Conservation (phyloP, 352 stramenopile species). For the Globisporangium mamillatum region DNA sequence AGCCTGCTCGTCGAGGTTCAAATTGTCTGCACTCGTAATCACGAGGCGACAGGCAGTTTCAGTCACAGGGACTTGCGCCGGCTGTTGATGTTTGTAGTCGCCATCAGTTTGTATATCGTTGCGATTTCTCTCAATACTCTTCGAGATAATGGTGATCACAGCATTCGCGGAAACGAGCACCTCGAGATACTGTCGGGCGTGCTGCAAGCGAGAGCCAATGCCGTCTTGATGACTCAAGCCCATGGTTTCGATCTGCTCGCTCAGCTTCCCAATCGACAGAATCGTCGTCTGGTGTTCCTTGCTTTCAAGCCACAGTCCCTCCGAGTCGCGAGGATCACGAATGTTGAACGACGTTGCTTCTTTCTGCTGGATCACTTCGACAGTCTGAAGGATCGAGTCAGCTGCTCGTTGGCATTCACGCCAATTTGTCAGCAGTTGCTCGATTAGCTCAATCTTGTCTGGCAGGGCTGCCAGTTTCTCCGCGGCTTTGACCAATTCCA, state of each 20-base stretch:
- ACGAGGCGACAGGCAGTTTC: constrained; percentile 31
- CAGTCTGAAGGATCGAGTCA: constrained; percentile 21
- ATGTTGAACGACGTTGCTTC: constrained; percentile 21
- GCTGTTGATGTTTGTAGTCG: neutral
- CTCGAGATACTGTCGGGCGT: constrained; percentile 18
- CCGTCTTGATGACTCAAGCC: constrained; percentile 10
- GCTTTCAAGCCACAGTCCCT: constrained; percentile 13
- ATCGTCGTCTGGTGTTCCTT: constrained; percentile 17
- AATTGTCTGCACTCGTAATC: constrained; percentile 27
- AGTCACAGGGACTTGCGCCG: constrained; percentile 10
- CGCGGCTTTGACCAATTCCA: constrained; percentile 24
- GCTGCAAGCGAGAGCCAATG: constrained; percentile 4
- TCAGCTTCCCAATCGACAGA: constrained; percentile 11
- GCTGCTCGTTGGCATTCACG: constrained; percentile 20
- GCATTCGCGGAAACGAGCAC: constrained; percentile 19
- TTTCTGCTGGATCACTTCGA: constrained; percentile 22
- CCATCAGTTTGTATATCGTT: neutral
- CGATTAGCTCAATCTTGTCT: constrained; percentile 22
- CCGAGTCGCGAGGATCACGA: constrained; percentile 8
- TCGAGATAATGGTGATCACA: constrained; percentile 14
- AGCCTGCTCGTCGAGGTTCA: constrained; percentile 15
- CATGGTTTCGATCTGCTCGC: constrained; percentile 7
- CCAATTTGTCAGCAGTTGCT: constrained; percentile 29
- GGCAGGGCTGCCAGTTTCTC: constrained; percentile 26
- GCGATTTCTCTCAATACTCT: constrained; percentile 9